phyloP scores from a whole-genome alignment of 768 basidiomycete species.

The Termitomyces heimii region DNA sequence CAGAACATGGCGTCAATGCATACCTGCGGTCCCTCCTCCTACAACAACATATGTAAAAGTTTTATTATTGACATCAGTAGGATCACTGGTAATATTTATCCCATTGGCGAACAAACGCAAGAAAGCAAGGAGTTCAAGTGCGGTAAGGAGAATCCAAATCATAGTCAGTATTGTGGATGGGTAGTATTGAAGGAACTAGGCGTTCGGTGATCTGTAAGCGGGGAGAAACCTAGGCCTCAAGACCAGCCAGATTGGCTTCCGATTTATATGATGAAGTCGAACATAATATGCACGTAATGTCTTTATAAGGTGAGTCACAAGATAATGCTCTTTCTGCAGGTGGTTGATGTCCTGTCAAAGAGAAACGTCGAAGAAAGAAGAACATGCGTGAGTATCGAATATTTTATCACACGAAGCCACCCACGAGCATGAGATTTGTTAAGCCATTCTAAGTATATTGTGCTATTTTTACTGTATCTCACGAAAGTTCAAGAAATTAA shows the following conservation, averaged over 20 bases:
- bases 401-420: too few species aligned
- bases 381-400: too few species aligned
- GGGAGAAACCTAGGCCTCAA: not conserved
- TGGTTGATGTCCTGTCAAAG: too few species aligned
- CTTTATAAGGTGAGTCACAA: too few species aligned
- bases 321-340: too few species aligned
- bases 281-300: not conserved
- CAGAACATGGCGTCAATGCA: not conserved
- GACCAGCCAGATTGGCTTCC: not conserved
- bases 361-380: too few species aligned
- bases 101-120: not conserved
- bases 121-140: not conserved
- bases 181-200: not conserved
- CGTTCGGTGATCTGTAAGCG: not conserved
- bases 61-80: slow-evolving; percentile 5
- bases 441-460: too few species aligned
- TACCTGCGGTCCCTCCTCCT: slow-evolving; percentile 13
- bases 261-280: not conserved
- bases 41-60: slow-evolving; percentile 10
- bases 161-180: not conserved
- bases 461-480: too few species aligned
- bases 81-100: slow-evolving; percentile 7
- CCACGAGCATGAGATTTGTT: too few species aligned
- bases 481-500: too few species aligned
- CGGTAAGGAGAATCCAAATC: not conserved